Conservation (phyloP, 1,139 yeast species). For the Zygoascus meyerae region DNA sequence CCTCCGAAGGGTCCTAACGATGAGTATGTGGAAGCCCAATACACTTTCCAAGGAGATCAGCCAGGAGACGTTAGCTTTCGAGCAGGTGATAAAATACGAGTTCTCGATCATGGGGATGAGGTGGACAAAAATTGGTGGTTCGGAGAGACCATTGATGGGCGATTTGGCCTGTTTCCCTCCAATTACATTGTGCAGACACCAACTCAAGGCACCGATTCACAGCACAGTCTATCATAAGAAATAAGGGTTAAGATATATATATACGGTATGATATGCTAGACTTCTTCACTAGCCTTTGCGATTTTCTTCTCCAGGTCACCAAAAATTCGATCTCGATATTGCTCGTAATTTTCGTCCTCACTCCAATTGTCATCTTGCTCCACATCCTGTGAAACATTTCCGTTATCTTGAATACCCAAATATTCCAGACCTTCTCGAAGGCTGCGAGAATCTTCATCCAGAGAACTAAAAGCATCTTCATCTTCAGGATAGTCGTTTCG, state of each 20-base stretch:
- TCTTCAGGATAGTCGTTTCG: conserved; percentile 94
- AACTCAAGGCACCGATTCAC: background rate
- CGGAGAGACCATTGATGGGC: conserved; percentile 44
- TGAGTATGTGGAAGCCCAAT: conserved; percentile 33
- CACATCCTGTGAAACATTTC: conserved; percentile 16
- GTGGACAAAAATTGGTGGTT: conserved; percentile 54
- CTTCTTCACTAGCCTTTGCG: background rate
- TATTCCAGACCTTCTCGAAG: conserved; percentile 25
- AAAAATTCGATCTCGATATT: conserved; percentile 27
- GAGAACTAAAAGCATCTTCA: conserved; percentile 33
- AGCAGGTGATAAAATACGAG: conserved; percentile 45
- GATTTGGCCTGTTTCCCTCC: conserved; percentile 49
- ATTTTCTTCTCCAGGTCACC: conserved; percentile 20
- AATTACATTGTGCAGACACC: conserved; percentile 36
- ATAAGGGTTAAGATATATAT: background rate
- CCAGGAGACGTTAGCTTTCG: conserved; percentile 48
- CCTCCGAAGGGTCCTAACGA: conserved; percentile 21
- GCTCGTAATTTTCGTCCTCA: conserved; percentile 25
- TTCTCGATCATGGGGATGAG: conserved; percentile 38
- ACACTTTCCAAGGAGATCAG: conserved; percentile 34
- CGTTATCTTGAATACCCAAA: conserved; percentile 18
- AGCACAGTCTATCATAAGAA: background rate
- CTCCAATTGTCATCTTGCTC: conserved; percentile 21
- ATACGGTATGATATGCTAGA: background rate
- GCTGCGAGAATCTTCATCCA: conserved; percentile 20